Evolutionary conservation across 2,329 filamentous ascomycete species (phyloP), one percentile per base, ranked within the genome.

Genomic region (Verticillium tricorpus): DNA sequence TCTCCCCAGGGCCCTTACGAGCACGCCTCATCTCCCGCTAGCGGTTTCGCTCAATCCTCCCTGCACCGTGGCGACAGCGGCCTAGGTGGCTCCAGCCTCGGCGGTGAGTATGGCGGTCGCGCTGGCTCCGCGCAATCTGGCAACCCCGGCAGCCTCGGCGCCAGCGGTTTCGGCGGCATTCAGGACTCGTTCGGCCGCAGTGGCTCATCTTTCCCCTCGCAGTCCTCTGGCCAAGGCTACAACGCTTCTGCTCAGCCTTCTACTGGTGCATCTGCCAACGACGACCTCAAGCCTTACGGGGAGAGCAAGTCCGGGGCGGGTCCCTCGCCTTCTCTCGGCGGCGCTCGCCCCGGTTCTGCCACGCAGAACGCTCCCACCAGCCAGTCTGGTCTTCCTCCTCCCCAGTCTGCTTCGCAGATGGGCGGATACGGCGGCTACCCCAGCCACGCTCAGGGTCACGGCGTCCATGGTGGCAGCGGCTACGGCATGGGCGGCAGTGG

Each of bases 231-330:
- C 12, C 84, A 85, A 70, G 76, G 77, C 0, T 87, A 83, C 71
- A 81, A 78, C 70, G 79, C 75, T 60, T 78, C 82, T 61, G 74
- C 77, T 7, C 84, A 85, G 71, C 75, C 78, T 2, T 75, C 75
- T 40, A 73, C 70, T 55, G 75, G 76, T 40, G 75, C 76, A 7
- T 73, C 79, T 9, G 76, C 72, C 11, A 71, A 71, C 22, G 85
- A 87, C 63, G 85, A 87, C 34, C 69, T 87, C 72, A 87, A 87
- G 79, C 82, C 82, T 0, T 87, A 84, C 63, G 82, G 82, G 58
- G 85, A 87, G 22, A 70, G 77, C 67, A 87, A 87, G 79, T 69
- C 77, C 19, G 76, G 76, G 11, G 76, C 80, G 45, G 84, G 84
- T 1, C 83, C 84, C 12, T 86, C 82, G 63, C 84, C 85, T 54